phyloP scores from a whole-genome alignment of 192 early-diverging fungal species.

The Radiomyces spectabilis region DNA sequence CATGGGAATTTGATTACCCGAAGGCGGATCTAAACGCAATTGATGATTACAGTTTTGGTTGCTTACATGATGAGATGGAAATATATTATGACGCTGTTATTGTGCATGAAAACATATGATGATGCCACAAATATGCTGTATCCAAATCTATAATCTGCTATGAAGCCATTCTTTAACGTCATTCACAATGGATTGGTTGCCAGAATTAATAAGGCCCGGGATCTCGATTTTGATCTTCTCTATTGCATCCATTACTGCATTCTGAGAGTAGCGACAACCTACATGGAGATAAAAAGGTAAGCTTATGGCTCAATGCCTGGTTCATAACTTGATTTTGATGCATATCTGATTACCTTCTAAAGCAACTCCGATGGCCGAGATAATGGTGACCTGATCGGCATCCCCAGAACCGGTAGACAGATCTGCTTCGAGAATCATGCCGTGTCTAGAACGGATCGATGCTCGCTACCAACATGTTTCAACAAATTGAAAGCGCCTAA shows the following conservation, averaged over 20 bases:
- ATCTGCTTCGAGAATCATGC: conserved; percentile 14
- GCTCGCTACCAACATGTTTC: conserved; percentile 13
- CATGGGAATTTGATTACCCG: background rate
- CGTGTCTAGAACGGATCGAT: conserved; percentile 16
- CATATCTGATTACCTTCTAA: conserved; percentile 10
- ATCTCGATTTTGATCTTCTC: conserved; percentile 15
- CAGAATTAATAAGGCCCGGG: conserved; percentile 15
- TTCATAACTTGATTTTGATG: background rate
- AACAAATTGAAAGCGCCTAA: too few species aligned
- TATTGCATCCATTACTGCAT: conserved; percentile 6
- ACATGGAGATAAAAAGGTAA: background rate
- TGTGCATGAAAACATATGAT: background rate
- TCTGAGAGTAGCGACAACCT: conserved; percentile 12
- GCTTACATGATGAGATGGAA: background rate
- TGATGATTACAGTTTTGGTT: too few species aligned
- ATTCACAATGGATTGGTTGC: conserved; percentile 8
- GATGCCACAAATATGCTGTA: background rate
- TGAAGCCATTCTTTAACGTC: conserved; percentile 8
- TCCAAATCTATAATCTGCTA: conserved; percentile 2
- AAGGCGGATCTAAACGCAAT: background rate
- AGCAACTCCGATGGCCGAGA: conserved; percentile 10
- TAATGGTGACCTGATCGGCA: conserved; percentile 20
- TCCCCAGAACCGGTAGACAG: background rate
- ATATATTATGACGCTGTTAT: background rate
- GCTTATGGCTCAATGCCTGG: background rate